Conservation (phyloP, 1,284 basidiomycete genomes). For the Rhodotorula mucilaginosa region DNA sequence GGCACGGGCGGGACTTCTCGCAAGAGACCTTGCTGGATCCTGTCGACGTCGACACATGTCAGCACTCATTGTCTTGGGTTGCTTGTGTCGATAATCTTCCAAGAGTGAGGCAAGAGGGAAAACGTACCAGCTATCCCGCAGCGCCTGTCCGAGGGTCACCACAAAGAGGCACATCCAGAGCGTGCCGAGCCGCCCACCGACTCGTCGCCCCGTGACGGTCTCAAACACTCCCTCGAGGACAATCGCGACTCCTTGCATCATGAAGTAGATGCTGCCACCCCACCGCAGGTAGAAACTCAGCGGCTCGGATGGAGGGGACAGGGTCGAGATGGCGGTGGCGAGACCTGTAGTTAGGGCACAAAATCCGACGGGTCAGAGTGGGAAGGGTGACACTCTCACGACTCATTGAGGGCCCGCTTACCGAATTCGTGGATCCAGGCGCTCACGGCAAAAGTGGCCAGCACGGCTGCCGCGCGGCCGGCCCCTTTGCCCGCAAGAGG, state of each 20-base stretch:
- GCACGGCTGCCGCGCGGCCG: conserved; percentile 13
- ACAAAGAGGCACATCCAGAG: conserved; percentile 28
- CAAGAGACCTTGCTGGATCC: conserved; percentile 24
- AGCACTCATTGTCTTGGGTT: neutral
- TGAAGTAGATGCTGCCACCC: conserved; percentile 37
- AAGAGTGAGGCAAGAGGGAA: neutral
- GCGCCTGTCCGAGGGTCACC: neutral
- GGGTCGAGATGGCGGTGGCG: conserved; percentile 15
- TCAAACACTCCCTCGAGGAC: conserved; percentile 34
- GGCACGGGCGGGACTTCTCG: conserved; percentile 27
- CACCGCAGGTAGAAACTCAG: conserved; percentile 19
- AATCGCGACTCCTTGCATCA: conserved; percentile 38
- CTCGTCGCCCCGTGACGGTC: conserved; percentile 13
- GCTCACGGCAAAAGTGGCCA: conserved; percentile 31
- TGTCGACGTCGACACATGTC: neutral
- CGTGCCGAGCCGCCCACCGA: conserved; percentile 28
- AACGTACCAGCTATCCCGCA: conserved; percentile 21
- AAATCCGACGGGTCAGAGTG: neutral
- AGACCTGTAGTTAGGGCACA: conserved; percentile 10
- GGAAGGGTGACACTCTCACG: neutral
- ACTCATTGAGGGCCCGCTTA: neutral
- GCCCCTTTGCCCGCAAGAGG: conserved; percentile 12
- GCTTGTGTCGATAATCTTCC: neutral
- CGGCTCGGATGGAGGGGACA: neutral
- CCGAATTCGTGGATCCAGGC: conserved; percentile 37